phyloP scores from a whole-genome alignment of 345 rosid species.

The Camelina hispida region DNA sequence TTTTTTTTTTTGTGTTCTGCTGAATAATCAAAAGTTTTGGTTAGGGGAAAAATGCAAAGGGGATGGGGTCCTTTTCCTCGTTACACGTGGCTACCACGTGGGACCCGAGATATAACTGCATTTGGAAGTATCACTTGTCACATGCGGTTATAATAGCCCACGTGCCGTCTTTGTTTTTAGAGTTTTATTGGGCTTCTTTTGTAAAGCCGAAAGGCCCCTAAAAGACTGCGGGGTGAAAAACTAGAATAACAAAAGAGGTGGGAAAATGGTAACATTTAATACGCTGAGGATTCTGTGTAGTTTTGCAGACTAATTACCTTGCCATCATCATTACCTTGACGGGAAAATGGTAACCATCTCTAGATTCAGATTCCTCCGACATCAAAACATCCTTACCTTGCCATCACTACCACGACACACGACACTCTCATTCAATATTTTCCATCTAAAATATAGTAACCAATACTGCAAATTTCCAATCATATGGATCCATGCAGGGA shows the following conservation, averaged over 20 bases:
- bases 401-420: not conserved
- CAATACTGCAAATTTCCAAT: not conserved
- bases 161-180: slow-evolving; percentile 17
- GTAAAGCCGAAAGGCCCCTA: not conserved
- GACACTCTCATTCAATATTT: not conserved
- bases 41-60: slow-evolving; percentile 27
- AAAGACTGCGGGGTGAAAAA: too few species aligned
- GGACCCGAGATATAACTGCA: slow-evolving; percentile 35
- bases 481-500: not conserved
- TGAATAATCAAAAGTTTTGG: not conserved
- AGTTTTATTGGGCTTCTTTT: not conserved
- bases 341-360: too few species aligned
- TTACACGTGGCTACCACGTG: slow-evolving; percentile 39
- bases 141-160: not conserved
- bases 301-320: not conserved
- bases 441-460: not conserved
- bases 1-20: too few species aligned
- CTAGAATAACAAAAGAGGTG: not conserved
- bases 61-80: slow-evolving; percentile 10
- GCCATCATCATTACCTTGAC: too few species aligned
- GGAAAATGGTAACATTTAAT: not conserved
- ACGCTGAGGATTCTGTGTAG: not conserved
- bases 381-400: not conserved
- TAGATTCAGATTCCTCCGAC: not conserved
- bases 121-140: slow-evolving; percentile 24